Evolutionary conservation across 2,329 filamentous ascomycete genomes (phyloP).

Genomic region (Hortaea werneckii): DNA sequence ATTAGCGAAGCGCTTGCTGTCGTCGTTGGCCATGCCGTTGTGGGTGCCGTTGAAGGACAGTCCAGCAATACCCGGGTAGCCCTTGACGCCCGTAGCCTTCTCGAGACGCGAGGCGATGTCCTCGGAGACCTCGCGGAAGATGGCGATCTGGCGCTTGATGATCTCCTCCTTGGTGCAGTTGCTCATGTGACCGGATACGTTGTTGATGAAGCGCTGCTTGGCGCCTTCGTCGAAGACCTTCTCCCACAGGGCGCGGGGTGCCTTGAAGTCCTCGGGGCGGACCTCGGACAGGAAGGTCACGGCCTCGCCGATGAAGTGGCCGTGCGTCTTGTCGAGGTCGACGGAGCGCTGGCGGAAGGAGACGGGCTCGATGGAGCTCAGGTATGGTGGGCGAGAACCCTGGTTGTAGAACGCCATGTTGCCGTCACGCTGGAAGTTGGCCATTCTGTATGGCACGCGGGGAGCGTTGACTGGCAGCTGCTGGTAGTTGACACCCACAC

Average conservation of each 20-base stretch:
- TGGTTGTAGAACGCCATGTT: slow-evolving; percentile 59
- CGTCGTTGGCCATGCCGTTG: slow-evolving; percentile 48
- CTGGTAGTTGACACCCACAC: slow-evolving; percentile 49
- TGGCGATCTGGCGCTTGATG: slow-evolving; percentile 54
- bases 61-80: slow-evolving; percentile 46
- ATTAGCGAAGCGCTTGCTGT: slow-evolving; percentile 40
- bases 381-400: slow-evolving; percentile 48
- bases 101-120: slow-evolving; percentile 50
- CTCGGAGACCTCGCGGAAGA: slow-evolving; percentile 52
- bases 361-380: slow-evolving; percentile 43
- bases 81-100: slow-evolving; percentile 53
- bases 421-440: slow-evolving; percentile 64
- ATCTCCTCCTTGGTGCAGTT: slow-evolving; percentile 49
- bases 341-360: slow-evolving; percentile 37
- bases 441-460: slow-evolving; percentile 46
- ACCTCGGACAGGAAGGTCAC: slow-evolving; percentile 44
- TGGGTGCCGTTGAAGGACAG: slow-evolving; percentile 51
- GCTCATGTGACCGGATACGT: slow-evolving; percentile 52
- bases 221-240: slow-evolving; percentile 51
- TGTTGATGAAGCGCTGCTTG: slow-evolving; percentile 48
- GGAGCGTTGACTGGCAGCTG: slow-evolving; percentile 46
- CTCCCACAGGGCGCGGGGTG: slow-evolving; percentile 49
- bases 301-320: slow-evolving; percentile 40
- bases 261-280: slow-evolving; percentile 44
- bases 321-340: slow-evolving; percentile 41